Base-by-base conservation (phyloP, 2,329 filamentous ascomycete genomes). In the Botrytis byssoidea region DNA sequence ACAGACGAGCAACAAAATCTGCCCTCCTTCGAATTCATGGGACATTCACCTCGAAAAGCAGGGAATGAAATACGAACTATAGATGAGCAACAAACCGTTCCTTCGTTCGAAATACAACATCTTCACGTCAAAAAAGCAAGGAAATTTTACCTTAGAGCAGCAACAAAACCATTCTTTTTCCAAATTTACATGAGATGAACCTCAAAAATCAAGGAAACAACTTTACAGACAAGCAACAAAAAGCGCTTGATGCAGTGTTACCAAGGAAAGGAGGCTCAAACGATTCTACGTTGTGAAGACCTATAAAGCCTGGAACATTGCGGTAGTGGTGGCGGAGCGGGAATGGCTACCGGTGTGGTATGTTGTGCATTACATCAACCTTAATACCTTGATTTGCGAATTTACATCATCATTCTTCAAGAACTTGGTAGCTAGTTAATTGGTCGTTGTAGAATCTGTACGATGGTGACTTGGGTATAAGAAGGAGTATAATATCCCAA, bases 221-320 rank as follows among this genome's bases (percentile, higher is more conserved):
- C 22, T 46, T 7, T 44, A 29, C 20, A 44, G 40, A 44, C 9
- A 22, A 22, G 40, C 40, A 64, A 64, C 40, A 44, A 64, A 44
- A 20, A 10, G 22, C 22, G 1, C 3, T 67, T 37, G 2, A n/a
- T 51, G 8, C 32, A 6, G 22, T 14, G 18, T 40, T 4, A 40
- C 16, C 32, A 67, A 67, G 32, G 25, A 55, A 67, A 40, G n/a
- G 65, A 67, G 46, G 46, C 65, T 67, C 65, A 29, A 67, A 55
- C 22, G 37, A n/a, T 14, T 51, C 25, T 14, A 51, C 12, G 48
- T n/a, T 32, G 7, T 51, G 7, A 37, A 51, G 12, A 29, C 22
- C 18, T 37, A 32, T 9, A 18, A 55, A 55, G 51, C n/a, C 51
- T 29, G n/a, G 51, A 55, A 55, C 51, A 55, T 55, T 55, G 40